Base-by-base conservation (phyloP, 345 rosid species). In the Conringia planisiliqua region DNA sequence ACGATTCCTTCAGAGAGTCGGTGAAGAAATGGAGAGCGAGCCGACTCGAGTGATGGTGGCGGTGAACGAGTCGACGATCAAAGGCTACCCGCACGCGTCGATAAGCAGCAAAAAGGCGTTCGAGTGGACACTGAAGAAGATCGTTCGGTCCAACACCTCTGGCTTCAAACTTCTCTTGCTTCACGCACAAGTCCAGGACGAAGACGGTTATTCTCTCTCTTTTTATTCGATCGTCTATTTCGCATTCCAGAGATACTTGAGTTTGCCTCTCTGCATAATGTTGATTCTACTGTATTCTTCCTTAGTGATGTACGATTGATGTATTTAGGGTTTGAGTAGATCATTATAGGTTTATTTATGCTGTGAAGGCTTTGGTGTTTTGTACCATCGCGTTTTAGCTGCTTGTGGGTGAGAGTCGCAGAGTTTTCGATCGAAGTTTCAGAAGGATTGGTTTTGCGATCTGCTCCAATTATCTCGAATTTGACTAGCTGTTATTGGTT, bases 101-200 rank as follows among this genome's bases (percentile, higher is more conserved):
- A 95, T 95, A 24, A 95, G 99, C 74, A 83, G 97, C 88, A 85
- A 71, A 50, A 87, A 96, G 50, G 99, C 99, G 29, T 95, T 92
- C 81, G 96, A 89, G 56, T 95, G 99, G 99, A 87, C 91, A 30
- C 79, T 92, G 70, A 70, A 83, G 76, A 95, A 92, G 91, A 90
- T 95, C 75, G 88, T 95, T 24, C 87, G 91, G 47, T 85, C 90
- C 8, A 95, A 92, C 66, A 79, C 87, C 29, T 44, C 89, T 35
- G 97, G 88, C 14, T 95, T 90, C 85, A 89, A 81, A 83, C 86
- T 95, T 68, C 96, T 92, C 48, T 92, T 95, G 81, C 92, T 95
- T 78, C 99, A 90, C 42, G 99, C 88, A 38, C 99, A 92, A 85
- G 97, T 92, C 56, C 97, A 91, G 22, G 97, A 95, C 75, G 97